Base-by-base conservation (phyloP, 2,329 filamentous ascomycete genomes). In the Fusarium sublunatum region DNA sequence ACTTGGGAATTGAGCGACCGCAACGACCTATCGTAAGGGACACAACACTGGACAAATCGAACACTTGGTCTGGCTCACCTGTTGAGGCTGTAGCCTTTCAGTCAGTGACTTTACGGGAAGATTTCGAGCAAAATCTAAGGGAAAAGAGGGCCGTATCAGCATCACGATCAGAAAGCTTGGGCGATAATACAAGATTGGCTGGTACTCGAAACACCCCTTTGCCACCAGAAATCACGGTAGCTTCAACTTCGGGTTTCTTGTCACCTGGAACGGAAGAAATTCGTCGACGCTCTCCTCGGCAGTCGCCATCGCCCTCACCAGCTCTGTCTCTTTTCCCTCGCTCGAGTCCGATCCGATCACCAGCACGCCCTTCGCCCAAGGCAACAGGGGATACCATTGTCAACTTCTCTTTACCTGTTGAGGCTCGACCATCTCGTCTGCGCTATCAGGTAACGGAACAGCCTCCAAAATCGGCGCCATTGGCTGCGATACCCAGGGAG, bases 201-300 rank as follows among this genome's bases (percentile, higher is more conserved):
- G 39, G 54, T 15, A 28, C 39, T 58, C 45, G 43, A 40, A 15
- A 52, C 10, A 42, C 26, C 29, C 28, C 58, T 47, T n/a, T 39
- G 9, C 47, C 47, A 24, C 42, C 50, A 7, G 43, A 53, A 13
- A 62, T 68, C 29, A 72, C 68, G 3, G 74, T 74, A 45, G 81
- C 77, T 2, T 75, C 79, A 5, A 82, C 81, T 10, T 82, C 80
- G 2, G 76, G 79, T 7, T 79, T 85, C 66, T 70, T 83, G 7
- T 86, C 84, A 5, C 84, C 84, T 0, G 79, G 78, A 3, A 70
- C 75, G 5, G 83, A 85, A 7, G 81, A 80, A 39, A 65, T 86
- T 26, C 78, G 83, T 10, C 78, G 82, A 63, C 77, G 85, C 41
- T 86, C 84, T 2, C 84, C 84, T 13, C 74, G 80, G 42, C 75